phyloP scores from a whole-genome alignment of 495 filamentous ascomycete species.

The Penicillium atrosanguineum region DNA sequence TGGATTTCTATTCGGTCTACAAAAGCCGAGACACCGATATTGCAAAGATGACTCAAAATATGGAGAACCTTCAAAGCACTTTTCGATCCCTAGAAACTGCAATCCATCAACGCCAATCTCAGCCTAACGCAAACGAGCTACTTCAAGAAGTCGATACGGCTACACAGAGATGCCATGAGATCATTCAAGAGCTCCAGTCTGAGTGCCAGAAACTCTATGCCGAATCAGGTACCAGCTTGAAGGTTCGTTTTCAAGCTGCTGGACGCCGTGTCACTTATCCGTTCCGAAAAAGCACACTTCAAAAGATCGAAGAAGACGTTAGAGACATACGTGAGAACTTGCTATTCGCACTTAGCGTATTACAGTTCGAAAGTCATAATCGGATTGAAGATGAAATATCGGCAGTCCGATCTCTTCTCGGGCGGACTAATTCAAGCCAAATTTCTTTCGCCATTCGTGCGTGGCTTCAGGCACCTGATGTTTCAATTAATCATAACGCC shows the following conservation, averaged over 20 bases:
- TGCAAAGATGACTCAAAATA: slow-evolving; percentile 6
- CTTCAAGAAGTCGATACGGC: slow-evolving; percentile 20
- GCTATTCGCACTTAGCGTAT: slow-evolving; percentile 23
- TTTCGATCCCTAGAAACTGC: slow-evolving; percentile 18
- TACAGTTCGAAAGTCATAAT: slow-evolving; percentile 23
- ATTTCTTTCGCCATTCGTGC: slow-evolving; percentile 22
- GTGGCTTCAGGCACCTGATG: slow-evolving; percentile 34
- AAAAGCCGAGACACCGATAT: slow-evolving; percentile 19
- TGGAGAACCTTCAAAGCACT: slow-evolving; percentile 17
- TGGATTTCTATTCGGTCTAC: slow-evolving; percentile 27
- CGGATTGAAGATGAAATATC: slow-evolving; percentile 16
- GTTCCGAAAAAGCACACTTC: slow-evolving; percentile 30
- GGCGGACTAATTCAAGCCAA: slow-evolving; percentile 16
- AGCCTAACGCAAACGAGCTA: slow-evolving; percentile 19
- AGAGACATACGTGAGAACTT: slow-evolving; percentile 26
- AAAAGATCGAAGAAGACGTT: slow-evolving; percentile 32
- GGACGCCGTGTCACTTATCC: slow-evolving; percentile 27
- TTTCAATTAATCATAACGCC: slow-evolving; percentile 27
- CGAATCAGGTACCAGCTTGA: slow-evolving; percentile 7
- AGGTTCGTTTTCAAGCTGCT: slow-evolving; percentile 7
- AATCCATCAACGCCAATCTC: slow-evolving; percentile 18
- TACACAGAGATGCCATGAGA: slow-evolving; percentile 19
- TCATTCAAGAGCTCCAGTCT: slow-evolving; percentile 27
- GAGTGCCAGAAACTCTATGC: slow-evolving; percentile 25
- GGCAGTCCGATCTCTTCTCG: slow-evolving; percentile 12